Percentiles rank a stretch among this genome's conserved stretches.
Conservation (phyloP, 768 basidiomycete species). For the Pleurotus tuoliensis region DNA sequence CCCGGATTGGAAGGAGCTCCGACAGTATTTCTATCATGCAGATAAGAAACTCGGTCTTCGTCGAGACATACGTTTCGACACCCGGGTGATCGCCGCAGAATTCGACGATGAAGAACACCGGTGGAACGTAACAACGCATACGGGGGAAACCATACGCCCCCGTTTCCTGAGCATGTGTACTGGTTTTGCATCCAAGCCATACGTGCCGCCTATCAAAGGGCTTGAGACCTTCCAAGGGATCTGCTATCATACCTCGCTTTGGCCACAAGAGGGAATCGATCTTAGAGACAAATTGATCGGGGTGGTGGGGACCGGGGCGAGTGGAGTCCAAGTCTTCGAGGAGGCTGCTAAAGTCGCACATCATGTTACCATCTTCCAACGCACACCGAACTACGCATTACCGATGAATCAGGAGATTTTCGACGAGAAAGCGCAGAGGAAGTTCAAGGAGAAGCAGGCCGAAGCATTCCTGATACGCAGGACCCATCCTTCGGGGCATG, state of each 20-base stretch:
- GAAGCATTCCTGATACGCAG: neutral
- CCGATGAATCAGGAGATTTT: constrained; percentile 60
- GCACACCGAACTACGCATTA: constrained; percentile 40
- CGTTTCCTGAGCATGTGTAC: constrained; percentile 21
- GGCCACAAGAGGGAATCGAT: constrained; percentile 20
- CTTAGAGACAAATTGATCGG: constrained; percentile 19
- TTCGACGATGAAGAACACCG: constrained; percentile 16
- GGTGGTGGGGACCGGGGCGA: constrained; percentile 24
- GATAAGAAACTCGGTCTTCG: constrained; percentile 21
- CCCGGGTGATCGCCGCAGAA: constrained; percentile 16
- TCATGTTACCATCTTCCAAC: constrained; percentile 24
- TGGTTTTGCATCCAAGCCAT: constrained; percentile 19
- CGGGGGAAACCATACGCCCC: constrained; percentile 12
- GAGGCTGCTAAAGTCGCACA: constrained; percentile 15
- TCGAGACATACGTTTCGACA: constrained; percentile 20
- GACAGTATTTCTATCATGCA: constrained; percentile 18
- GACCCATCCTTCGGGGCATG: too few relatives aligned
- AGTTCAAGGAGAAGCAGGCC: constrained; percentile 8
- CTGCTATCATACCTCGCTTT: constrained; percentile 19
- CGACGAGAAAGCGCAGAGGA: constrained; percentile 30
- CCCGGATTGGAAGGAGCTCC: constrained; percentile 8
- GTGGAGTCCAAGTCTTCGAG: constrained; percentile 23
- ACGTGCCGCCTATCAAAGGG: constrained; percentile 16
- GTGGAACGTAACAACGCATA: constrained; percentile 18
- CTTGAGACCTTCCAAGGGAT: constrained; percentile 20